Base-by-base conservation (phyloP, 2,329 filamentous ascomycete species). In the Hypoxylon sp. region DNA sequence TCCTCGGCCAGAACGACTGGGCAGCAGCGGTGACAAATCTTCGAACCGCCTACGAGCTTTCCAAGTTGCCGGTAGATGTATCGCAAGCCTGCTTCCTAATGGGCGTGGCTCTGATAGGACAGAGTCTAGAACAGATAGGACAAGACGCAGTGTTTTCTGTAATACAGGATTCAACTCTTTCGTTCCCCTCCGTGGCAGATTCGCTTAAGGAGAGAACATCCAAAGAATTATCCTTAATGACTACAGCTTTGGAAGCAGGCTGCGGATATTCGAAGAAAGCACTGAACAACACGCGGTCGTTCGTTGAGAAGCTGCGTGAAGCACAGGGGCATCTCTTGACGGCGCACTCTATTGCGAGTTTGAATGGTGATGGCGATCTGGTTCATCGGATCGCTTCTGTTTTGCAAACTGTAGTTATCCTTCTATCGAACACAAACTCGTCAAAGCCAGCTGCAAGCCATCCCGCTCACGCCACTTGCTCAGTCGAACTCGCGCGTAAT, bases 131-230 rank as follows among this genome's bases (percentile, higher is more conserved):
- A 48, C 85, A 90, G 72, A 92, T 97, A 82, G 85, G 89, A 11
- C 85, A 86, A 3, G 92, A 97, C 77, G 90, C 94, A 2, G 91
- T 96, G 2, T 96, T 95, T 77, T 96, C 93, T 16, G 91, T 95
- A 8, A 85, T 98, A 14, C 92, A 95, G 46, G 96, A 99, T 73
- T 97, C 96, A 0, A 97, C 93, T 0, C 89, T 97, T 24, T 96
- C 93, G 0, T 91, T 95, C 64, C 93, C 94, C 1, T 89, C 92
- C 0, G 82, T 95, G 36, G 80, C 80, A 68, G 75, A 78, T 65
- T 61, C 73, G 14, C 62, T 70, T 26, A 72, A 79, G 24, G 84
- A 84, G 32, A 80, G 79, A 64, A 68, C 72, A 26, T 71, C 76
- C 9, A 79, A 82, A 44, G 76, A 78, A 28, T 68, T 74, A 20